Conservation (phyloP, 345 rosid genomes). For the Aquilaria malaccensis region DNA sequence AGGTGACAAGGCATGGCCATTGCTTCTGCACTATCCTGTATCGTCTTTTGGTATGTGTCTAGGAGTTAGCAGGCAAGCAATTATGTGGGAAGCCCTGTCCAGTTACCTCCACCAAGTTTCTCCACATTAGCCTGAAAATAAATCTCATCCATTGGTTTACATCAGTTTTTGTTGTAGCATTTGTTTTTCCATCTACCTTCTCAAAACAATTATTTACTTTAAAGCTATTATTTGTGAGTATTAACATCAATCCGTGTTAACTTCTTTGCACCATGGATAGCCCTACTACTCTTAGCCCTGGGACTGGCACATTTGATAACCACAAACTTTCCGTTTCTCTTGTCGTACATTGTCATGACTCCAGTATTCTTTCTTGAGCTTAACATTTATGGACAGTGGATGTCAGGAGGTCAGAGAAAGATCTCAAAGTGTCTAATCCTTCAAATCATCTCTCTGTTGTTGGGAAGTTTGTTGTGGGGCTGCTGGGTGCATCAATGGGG, state of each 20-base stretch:
- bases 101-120: constrained; percentile 54
- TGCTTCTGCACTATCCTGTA: constrained; percentile 63
- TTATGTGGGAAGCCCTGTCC: constrained; percentile 72
- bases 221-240: constrained; percentile 84
- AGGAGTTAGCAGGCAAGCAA: constrained; percentile 83
- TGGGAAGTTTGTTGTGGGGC: constrained; percentile 86
- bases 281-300: constrained; percentile 61
- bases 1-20: constrained; percentile 68
- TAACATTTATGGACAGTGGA: constrained; percentile 88
- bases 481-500: constrained; percentile 88
- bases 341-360: constrained; percentile 78
- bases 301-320: constrained; percentile 55
- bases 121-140: constrained; percentile 34
- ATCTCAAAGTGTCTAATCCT: constrained; percentile 82
- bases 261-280: constrained; percentile 87
- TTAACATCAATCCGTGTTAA: constrained; percentile 75
- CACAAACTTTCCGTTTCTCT: constrained; percentile 26
- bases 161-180: constrained; percentile 35
- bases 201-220: constrained; percentile 53
- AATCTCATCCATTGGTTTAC: constrained; percentile 58
- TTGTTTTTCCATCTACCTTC: constrained; percentile 31
- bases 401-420: constrained; percentile 83
- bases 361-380: constrained; percentile 68
- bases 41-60: constrained; percentile 88
- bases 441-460: constrained; percentile 78